A percentile compares a stretch with the other conserved stretches of the same genome.
Evolutionary conservation across 2,329 filamentous ascomycete genomes (phyloP).

Genomic region (Claviceps quebecensis): DNA sequence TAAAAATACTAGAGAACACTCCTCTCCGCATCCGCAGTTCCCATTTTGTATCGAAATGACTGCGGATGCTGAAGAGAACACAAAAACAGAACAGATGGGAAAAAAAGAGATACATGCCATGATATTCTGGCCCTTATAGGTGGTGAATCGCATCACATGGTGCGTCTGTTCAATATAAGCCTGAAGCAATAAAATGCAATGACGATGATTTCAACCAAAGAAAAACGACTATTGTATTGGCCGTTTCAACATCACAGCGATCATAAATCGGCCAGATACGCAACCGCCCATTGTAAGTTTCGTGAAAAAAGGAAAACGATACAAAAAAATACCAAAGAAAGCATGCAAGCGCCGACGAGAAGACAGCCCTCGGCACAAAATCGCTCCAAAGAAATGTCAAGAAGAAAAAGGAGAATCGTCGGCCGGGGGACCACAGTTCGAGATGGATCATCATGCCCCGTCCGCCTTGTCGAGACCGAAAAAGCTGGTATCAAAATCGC

Average conservation of each 20-base stretch:
- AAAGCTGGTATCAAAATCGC: slow-evolving; percentile 33
- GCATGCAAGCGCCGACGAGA: too few relatives aligned
- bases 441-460: slow-evolving; percentile 6
- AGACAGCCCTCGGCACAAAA: too few relatives aligned
- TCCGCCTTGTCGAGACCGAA: slow-evolving; percentile 25
- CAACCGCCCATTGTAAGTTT: too few relatives aligned
- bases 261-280: too few relatives aligned
- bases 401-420: neutral
- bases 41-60: neutral
- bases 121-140: neutral
- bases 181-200: neutral
- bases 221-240: too few relatives aligned
- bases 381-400: too few relatives aligned
- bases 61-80: neutral
- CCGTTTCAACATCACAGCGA: too few relatives aligned
- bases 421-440: neutral
- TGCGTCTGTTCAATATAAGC: neutral
- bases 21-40: neutral
- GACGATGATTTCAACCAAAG: too few relatives aligned
- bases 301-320: too few relatives aligned
- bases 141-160: neutral
- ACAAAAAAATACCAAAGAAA: neutral
- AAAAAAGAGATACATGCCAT: neutral
- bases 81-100: neutral
- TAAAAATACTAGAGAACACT: too few relatives aligned